These are phyloP conservation scores for Epichloe uncinata DNA, from an alignment of 2,329 filamentous ascomycete species.

Conservation along the genomic window DNA sequence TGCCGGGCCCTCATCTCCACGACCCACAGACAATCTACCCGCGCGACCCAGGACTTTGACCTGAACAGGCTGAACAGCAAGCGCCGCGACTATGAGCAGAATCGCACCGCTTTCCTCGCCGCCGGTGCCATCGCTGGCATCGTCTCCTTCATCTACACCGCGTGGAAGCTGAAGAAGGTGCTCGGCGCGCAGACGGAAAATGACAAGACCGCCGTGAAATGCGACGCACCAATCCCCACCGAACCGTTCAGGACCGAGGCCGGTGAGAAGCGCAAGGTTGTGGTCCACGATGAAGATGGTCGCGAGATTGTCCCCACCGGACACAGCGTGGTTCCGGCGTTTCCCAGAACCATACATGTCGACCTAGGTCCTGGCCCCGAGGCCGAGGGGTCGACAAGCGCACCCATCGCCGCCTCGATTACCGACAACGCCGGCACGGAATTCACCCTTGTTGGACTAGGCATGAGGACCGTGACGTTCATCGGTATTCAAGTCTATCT, in stretches of 20 bases:
- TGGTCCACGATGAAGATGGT: constrained; percentile 54
- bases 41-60: constrained; percentile 35
- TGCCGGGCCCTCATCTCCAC: constrained; percentile 19
- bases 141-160: constrained; percentile 37
- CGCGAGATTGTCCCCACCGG: constrained; percentile 69
- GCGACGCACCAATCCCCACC: constrained; percentile 24
- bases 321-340: constrained; percentile 64
- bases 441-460: constrained; percentile 80
- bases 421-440: constrained; percentile 39
- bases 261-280: constrained; percentile 40
- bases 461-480: constrained; percentile 82
- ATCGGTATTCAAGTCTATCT: constrained; percentile 87
- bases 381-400: constrained; percentile 3
- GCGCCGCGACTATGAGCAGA: constrained; percentile 35
- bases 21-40: constrained; percentile 12
- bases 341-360: constrained; percentile 60
- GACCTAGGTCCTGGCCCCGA: constrained; percentile 24
- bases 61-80: constrained; percentile 33
- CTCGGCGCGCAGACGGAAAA: constrained; percentile 20
- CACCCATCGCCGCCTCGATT: constrained; percentile 25
- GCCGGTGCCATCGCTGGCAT: constrained; percentile 36
- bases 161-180: constrained; percentile 35
- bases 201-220: constrained; percentile 29
- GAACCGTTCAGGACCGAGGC: constrained; percentile 35
- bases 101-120: constrained; percentile 37